Evolutionary conservation across 768 basidiomycete genomes (phyloP).

Genomic region (Lactifluus piperatus): DNA sequence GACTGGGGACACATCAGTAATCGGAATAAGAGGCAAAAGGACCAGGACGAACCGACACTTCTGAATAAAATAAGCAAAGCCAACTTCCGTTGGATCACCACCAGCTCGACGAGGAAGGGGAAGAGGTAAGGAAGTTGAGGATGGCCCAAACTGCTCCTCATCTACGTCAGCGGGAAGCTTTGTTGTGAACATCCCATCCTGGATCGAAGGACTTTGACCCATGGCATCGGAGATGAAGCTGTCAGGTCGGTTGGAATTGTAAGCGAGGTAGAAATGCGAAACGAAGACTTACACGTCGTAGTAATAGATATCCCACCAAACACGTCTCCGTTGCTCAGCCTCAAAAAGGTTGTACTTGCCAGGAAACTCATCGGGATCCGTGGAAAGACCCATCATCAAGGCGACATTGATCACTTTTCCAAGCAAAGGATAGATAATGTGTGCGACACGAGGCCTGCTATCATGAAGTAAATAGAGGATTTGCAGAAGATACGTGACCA

Average conservation of each 20-base stretch:
- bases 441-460: conserved; percentile 36
- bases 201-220: conserved; percentile 52
- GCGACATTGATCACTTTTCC: conserved; percentile 65
- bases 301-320: conserved; percentile 78
- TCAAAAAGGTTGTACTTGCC: conserved; percentile 42
- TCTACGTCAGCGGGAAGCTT: conserved; percentile 49
- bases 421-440: conserved; percentile 37
- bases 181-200: conserved; percentile 46
- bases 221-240: conserved; percentile 67
- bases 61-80: conserved; percentile 42
- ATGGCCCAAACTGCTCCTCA: conserved; percentile 42
- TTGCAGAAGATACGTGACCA: conserved; percentile 51
- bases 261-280: background rate
- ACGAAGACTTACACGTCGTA: conserved; percentile 57
- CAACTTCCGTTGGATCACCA: conserved; percentile 26
- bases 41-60: conserved; percentile 48
- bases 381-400: conserved; percentile 50
- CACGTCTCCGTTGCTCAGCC: conserved; percentile 42
- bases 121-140: conserved; percentile 37
- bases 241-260: background rate
- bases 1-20: conserved; percentile 29
- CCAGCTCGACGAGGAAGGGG: conserved; percentile 24
- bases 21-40: background rate
- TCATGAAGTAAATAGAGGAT: conserved; percentile 46
- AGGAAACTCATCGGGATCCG: conserved; percentile 47